These are phyloP conservation scores for Alnus rubra DNA, from an alignment of 306 rosid species.

Conservation along the genomic window DNA sequence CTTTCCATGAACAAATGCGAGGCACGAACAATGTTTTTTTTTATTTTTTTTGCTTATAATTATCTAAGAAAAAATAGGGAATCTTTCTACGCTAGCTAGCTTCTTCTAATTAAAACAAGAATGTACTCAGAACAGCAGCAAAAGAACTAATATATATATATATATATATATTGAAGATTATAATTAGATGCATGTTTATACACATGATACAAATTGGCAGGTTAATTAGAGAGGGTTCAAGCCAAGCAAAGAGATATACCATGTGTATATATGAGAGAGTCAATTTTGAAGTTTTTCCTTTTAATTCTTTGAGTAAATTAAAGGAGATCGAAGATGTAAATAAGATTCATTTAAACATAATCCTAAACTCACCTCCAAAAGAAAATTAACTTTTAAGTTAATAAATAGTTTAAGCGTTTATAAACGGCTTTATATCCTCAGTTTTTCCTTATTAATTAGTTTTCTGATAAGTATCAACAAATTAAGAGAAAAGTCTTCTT, in stretches of 20 bases:
- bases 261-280: background rate
- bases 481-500: too few relatives aligned
- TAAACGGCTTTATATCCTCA: too few relatives aligned
- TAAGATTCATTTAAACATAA: too few relatives aligned
- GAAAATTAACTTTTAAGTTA: too few relatives aligned
- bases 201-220: background rate
- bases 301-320: too few relatives aligned
- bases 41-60: background rate
- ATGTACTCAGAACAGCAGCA: background rate
- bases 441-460: too few relatives aligned
- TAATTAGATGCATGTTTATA: background rate
- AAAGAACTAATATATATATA: background rate
- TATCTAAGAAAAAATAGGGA: background rate
- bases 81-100: background rate
- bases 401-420: too few relatives aligned
- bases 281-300: too few relatives aligned
- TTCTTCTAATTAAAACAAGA: background rate
- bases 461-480: too few relatives aligned
- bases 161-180: background rate
- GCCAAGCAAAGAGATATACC: background rate
- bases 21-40: background rate
- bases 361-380: too few relatives aligned
- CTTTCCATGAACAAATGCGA: slow-evolving; percentile 3
- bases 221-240: background rate
- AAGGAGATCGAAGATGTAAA: too few relatives aligned